Percentiles rank a stretch among this genome's conserved stretches.
These are phyloP conservation scores for Parastagonospora nodorum DNA, from an alignment of 2,329 filamentous ascomycete genomes.

Conservation along the genomic window DNA sequence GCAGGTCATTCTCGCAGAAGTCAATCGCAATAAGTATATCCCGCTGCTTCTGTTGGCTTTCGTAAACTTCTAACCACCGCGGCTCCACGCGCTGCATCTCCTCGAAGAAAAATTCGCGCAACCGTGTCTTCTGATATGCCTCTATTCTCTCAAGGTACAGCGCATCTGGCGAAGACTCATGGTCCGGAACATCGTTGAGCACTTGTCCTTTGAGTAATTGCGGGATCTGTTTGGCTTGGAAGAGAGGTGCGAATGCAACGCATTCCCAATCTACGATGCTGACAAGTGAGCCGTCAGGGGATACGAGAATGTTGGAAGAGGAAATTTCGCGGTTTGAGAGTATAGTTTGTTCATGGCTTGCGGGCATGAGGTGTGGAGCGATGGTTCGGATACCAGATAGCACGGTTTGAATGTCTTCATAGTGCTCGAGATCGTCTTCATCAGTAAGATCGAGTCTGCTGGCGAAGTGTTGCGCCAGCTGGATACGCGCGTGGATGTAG, in stretches of 20 bases:
- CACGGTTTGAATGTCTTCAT: background rate
- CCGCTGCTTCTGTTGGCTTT: background rate
- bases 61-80: background rate
- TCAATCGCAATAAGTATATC: conserved; percentile 2
- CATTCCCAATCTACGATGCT: conserved; percentile 3
- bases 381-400: background rate
- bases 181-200: background rate
- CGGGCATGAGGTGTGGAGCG: background rate
- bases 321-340: background rate
- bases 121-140: background rate
- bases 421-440: background rate
- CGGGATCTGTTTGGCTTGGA: background rate
- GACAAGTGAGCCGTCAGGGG: background rate
- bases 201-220: background rate
- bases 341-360: background rate
- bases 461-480: background rate
- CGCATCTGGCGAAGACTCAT: background rate
- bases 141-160: background rate
- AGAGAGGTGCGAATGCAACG: background rate
- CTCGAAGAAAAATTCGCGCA: background rate
- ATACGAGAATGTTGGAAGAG: background rate
- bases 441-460: background rate
- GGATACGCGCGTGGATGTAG: background rate
- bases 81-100: conserved; percentile 1
- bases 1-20: background rate